Evolutionary conservation across 768 basidiomycete genomes (phyloP).

Genomic region (Suillus occidentalis): DNA sequence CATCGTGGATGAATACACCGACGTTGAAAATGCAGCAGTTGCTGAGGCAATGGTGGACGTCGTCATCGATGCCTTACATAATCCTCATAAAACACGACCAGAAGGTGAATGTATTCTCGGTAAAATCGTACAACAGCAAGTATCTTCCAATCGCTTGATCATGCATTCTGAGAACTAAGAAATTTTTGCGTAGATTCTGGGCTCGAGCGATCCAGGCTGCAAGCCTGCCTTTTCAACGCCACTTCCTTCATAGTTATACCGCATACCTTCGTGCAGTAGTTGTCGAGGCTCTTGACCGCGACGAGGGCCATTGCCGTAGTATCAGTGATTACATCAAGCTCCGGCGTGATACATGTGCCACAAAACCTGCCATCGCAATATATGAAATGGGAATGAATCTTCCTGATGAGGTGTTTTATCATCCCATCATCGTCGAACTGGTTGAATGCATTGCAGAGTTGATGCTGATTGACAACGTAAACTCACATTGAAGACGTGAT

Average conservation of each 20-base stretch:
- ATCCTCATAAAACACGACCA: constrained; percentile 12
- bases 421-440: constrained; percentile 20
- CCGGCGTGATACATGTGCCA: constrained; percentile 34
- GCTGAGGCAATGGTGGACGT: constrained; percentile 6
- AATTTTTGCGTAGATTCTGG: constrained; percentile 10
- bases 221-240: constrained; percentile 6
- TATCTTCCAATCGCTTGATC: not conserved
- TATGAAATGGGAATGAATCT: constrained; percentile 32
- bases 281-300: constrained; percentile 8
- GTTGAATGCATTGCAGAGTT: constrained; percentile 18
- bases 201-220: constrained; percentile 1
- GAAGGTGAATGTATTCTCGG: constrained; percentile 12
- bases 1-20: constrained; percentile 34
- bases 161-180: not conserved
- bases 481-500: not conserved
- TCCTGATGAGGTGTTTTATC: constrained; percentile 34
- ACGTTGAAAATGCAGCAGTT: constrained; percentile 15
- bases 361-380: constrained; percentile 29
- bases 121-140: constrained; percentile 14
- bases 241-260: constrained; percentile 9
- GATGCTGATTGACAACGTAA: constrained; percentile 25
- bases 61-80: constrained; percentile 12
- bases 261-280: constrained; percentile 7
- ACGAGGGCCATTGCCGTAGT: constrained; percentile 15
- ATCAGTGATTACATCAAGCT: constrained; percentile 33